Percentiles rank a stretch among this genome's conserved stretches.
phyloP scores from a whole-genome alignment of 768 basidiomycete genomes.

The Roridomyces roridus region DNA sequence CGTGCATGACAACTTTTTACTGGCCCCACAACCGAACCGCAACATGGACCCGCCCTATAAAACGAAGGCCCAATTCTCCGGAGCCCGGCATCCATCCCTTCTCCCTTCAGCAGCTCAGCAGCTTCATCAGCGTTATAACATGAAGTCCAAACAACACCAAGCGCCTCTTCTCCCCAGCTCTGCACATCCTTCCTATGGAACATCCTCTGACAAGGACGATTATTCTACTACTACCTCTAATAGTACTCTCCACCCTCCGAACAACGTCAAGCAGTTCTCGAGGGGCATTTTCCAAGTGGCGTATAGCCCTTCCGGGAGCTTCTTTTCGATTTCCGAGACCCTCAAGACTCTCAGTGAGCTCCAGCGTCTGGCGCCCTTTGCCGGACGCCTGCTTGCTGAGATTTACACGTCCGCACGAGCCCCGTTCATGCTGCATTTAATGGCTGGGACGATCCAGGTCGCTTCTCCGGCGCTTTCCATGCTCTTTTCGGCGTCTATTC shows the following conservation, averaged over 20 bases:
- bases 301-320: constrained; percentile 27
- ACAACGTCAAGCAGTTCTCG: constrained; percentile 26
- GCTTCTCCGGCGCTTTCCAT: constrained; percentile 41
- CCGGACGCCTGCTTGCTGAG: constrained; percentile 30
- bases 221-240: background rate
- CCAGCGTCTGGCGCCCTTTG: constrained; percentile 10
- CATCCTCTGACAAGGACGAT: background rate
- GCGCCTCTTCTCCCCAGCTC: constrained; percentile 5
- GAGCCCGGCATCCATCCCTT: constrained; percentile 3
- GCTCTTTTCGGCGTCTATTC: constrained; percentile 37
- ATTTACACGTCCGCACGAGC: constrained; percentile 29
- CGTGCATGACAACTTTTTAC: constrained; percentile 6
- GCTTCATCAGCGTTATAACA: constrained; percentile 10
- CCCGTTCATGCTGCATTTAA: constrained; percentile 30
- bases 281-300: constrained; percentile 45
- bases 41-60: constrained; percentile 18
- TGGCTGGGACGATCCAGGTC: constrained; percentile 36
- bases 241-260: background rate
- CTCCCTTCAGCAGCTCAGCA: constrained; percentile 5
- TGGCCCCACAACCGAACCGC: constrained; percentile 15
- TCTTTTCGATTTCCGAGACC: background rate
- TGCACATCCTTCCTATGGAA: background rate
- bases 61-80: constrained; percentile 5
- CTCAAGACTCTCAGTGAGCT: background rate
- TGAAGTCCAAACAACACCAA: constrained; percentile 7